Evolutionary conservation across 1,284 basidiomycete species (phyloP).

Genomic region (Calocybe gambosa): DNA sequence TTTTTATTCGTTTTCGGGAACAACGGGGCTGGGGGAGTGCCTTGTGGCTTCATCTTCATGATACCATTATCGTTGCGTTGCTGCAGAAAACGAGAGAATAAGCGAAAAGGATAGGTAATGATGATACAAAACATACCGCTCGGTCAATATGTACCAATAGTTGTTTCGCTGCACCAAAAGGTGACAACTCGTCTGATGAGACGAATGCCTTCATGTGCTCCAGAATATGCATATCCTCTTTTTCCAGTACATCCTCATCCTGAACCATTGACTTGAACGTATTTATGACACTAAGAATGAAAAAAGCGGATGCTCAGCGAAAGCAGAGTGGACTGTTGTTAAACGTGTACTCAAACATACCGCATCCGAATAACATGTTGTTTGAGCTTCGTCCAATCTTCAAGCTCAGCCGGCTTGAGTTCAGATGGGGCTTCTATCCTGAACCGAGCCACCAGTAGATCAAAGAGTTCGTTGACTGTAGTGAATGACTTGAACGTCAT

Average conservation of each 20-base stretch:
- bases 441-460: slow-evolving; percentile 83
- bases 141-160: slow-evolving; percentile 69
- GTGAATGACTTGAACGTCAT: slow-evolving; percentile 98
- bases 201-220: slow-evolving; percentile 77
- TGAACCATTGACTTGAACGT: slow-evolving; percentile 77
- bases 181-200: slow-evolving; percentile 56
- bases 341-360: slow-evolving; percentile 43
- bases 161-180: slow-evolving; percentile 66
- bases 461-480: slow-evolving; percentile 78
- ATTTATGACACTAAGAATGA: slow-evolving; percentile 63
- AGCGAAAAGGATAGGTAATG: background rate
- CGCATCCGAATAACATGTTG: slow-evolving; percentile 85
- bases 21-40: slow-evolving; percentile 67
- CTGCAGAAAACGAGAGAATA: slow-evolving; percentile 25
- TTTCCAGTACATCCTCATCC: slow-evolving; percentile 77
- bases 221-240: slow-evolving; percentile 74
- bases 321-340: background rate
- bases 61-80: slow-evolving; percentile 54
- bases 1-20: slow-evolving; percentile 71
- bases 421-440: slow-evolving; percentile 72
- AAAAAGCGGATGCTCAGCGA: slow-evolving; percentile 7
- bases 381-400: slow-evolving; percentile 86
- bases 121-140: slow-evolving; percentile 39
- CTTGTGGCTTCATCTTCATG: slow-evolving; percentile 47
- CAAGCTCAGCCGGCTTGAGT: slow-evolving; percentile 58